Percentiles rank a stretch among this genome's conserved stretches.
phyloP scores from a whole-genome alignment of 768 basidiomycete species.

The Scleroderma bovista region DNA sequence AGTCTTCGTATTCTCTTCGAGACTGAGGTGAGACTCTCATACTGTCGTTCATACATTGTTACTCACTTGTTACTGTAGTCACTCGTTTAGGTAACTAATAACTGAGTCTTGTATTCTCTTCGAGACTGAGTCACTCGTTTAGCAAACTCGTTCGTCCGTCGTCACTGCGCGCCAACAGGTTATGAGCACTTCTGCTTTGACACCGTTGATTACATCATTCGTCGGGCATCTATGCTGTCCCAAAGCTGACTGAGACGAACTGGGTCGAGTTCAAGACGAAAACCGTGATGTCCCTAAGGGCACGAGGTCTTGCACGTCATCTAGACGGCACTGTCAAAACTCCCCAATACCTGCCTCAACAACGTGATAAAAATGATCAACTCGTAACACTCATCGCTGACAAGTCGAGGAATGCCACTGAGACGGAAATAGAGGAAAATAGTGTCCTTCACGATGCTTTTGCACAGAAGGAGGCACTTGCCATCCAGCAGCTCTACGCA shows the following conservation, averaged over 20 bases:
- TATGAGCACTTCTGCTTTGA: neutral
- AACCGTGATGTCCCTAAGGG: neutral
- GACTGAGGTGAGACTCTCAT: no score
- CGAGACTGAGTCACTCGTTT: neutral
- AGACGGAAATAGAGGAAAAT: neutral
- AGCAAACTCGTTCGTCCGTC: neutral
- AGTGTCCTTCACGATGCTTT: neutral
- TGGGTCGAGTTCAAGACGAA: constrained; percentile 4
- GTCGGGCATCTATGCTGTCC: neutral
- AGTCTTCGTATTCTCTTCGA: no score
- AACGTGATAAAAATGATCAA: no score
- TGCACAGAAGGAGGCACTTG: constrained; percentile 2
- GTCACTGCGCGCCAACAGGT: neutral
- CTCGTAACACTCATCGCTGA: no score
- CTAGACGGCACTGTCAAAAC: neutral
- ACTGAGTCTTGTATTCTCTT: neutral
- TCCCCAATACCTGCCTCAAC: no score
- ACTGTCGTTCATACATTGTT: no score
- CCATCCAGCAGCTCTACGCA: constrained; percentile 2
- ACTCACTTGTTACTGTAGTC: neutral
- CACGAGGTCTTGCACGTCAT: neutral
- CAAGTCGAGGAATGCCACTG: neutral
- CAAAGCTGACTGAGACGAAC: constrained; percentile 3
- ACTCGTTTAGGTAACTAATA: neutral
- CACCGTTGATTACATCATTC: no score